Percentiles rank a stretch among this genome's conserved stretches.
Conservation (phyloP, 179 eudicot genomes). For the Beta macrorhiza region DNA sequence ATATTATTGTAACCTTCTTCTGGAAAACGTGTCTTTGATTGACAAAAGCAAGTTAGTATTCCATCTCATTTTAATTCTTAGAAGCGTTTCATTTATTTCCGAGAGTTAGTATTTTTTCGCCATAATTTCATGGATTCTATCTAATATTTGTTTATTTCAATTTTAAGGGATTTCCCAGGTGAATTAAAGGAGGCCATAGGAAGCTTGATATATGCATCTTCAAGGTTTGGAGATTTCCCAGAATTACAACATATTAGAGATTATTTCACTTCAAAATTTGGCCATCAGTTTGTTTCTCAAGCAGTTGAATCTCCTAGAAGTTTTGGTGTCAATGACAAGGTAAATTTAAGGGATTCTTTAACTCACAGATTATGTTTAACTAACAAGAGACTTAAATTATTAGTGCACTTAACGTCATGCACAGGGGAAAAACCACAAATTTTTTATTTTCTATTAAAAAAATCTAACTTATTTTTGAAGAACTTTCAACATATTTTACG, state of each 20-base stretch:
- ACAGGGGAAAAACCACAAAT: no score
- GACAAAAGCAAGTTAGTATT: slow-evolving; percentile 44
- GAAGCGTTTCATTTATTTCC: no score
- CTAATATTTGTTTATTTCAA: not conserved
- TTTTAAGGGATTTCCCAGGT: slow-evolving; percentile 56
- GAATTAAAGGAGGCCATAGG: slow-evolving; percentile 61
- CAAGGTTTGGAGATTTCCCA: slow-evolving; percentile 71
- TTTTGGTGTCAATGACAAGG: slow-evolving; percentile 57
- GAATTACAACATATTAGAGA: slow-evolving; percentile 59
- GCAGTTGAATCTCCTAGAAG: slow-evolving; percentile 47
- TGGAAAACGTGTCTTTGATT: slow-evolving; percentile 38
- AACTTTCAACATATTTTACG: no score
- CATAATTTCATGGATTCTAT: no score
- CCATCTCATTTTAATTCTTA: not conserved
- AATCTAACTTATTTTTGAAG: no score
- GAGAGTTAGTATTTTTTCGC: no score
- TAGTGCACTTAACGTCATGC: no score
- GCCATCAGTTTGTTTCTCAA: slow-evolving; percentile 50
- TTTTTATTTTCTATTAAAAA: no score
- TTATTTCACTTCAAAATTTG: slow-evolving; percentile 44
- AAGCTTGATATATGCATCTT: slow-evolving; percentile 60
- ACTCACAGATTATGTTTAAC: no score
- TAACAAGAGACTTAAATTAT: no score
- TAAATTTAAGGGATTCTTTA: slow-evolving; percentile 9
- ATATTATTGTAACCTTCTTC: slow-evolving; percentile 43